A percentile compares a stretch with the other conserved stretches of the same genome.
Evolutionary conservation across 2,329 filamentous ascomycete species (phyloP).

Genomic region (Biscogniauxia mediterranea): DNA sequence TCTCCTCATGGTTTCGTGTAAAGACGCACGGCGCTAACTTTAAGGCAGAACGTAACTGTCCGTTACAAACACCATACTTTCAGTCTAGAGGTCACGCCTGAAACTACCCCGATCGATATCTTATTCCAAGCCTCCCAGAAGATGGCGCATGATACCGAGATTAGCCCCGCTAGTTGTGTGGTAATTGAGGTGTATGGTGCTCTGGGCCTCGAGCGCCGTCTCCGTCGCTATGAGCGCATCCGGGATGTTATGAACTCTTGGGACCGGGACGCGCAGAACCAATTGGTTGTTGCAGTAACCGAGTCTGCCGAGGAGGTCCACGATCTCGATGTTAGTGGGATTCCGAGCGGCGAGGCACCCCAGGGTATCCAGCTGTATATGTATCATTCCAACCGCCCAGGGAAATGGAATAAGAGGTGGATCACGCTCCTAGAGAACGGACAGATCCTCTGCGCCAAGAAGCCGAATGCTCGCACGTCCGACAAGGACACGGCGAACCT

Average conservation of each 20-base stretch:
- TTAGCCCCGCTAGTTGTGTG: slow-evolving; percentile 66
- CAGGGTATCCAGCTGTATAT: slow-evolving; percentile 67
- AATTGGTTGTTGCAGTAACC: slow-evolving; percentile 64
- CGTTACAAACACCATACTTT: slow-evolving; percentile 69
- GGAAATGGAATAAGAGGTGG: slow-evolving; percentile 86
- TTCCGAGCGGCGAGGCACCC: slow-evolving; percentile 61
- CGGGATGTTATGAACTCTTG: slow-evolving; percentile 90
- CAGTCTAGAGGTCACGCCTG: slow-evolving; percentile 67
- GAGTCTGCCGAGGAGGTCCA: slow-evolving; percentile 52
- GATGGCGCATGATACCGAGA: slow-evolving; percentile 54
- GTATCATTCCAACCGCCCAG: slow-evolving; percentile 76
- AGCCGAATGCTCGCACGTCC: slow-evolving; percentile 52
- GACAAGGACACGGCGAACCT: slow-evolving; percentile 69
- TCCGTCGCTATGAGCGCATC: slow-evolving; percentile 83
- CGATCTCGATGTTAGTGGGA: slow-evolving; percentile 65
- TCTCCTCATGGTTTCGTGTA: slow-evolving; percentile 7
- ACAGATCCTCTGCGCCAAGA: slow-evolving; percentile 71
- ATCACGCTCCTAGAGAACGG: slow-evolving; percentile 73
- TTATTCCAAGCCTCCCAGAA: slow-evolving; percentile 64
- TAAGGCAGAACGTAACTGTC: slow-evolving; percentile 63
- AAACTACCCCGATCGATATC: slow-evolving; percentile 73
- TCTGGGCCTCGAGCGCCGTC: slow-evolving; percentile 75
- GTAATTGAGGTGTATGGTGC: slow-evolving; percentile 73
- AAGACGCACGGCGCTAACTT: slow-evolving; percentile 26
- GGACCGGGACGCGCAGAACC: slow-evolving; percentile 78